Evolutionary conservation across 2,329 filamentous ascomycete species (phyloP), one percentile per base, ranked within the genome.

Genomic region (Aspergillus pseudoterreus): DNA sequence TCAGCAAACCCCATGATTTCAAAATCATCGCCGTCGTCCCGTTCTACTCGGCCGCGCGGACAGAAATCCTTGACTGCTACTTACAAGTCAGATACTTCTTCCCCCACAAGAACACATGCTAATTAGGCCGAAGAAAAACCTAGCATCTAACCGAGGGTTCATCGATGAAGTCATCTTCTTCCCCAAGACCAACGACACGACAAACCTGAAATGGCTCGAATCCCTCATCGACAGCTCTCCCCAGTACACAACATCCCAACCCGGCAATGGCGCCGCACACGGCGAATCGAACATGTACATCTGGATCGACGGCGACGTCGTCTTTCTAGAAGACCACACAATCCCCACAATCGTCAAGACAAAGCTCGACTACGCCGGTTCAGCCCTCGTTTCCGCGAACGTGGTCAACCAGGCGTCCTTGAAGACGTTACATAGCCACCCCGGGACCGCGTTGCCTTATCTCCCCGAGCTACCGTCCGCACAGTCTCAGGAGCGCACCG

Each of bases 401-500:
- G 71, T 84, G 19, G 69, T 83, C 56, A 83, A 83, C 54, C 78
- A 80, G 45, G 80, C 79, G 12, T 71, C 79, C 10, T 75, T 82
- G 30, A 74, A 75, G 45, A 76, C 78, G 68, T 69, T 83, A 15
- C 81, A 84, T 57, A 77, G 75, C 59, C 80, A 80, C 51, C 69
- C 78, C 8, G 78, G 77, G 4, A 75, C 76, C 15, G 72, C 81
- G 17, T 70, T 77, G 45, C 76, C 80, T 3, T 83, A 82, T 61
- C 71, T 81, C 17, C 79, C 80, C 3, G 80, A 82, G 45, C 32
- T 69, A 19, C 43, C 55, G 33, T 49, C 59, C 1, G 51, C 55
- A 10, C 52, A 52, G 17, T 53, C 56, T 19, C 57, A 54, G 21
- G 52, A 56, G 4, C 57, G 58, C 24, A 41, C 49, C 4, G 50